Percentiles rank a stretch among this genome's conserved stretches.
phyloP scores from a whole-genome alignment of 768 basidiomycete genomes.

The Tulasnella sp. region DNA sequence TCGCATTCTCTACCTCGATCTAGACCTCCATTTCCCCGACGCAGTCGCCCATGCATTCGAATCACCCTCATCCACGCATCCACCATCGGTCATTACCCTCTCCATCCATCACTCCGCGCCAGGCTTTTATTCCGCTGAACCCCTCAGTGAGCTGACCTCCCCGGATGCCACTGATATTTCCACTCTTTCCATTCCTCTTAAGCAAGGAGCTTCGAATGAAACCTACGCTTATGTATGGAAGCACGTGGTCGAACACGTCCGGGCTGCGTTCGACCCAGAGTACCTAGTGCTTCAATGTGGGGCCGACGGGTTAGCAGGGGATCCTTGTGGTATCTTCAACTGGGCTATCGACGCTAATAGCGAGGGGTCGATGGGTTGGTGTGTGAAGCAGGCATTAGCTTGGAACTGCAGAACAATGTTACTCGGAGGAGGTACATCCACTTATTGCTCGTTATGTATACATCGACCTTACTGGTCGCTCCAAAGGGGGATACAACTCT shows the following conservation, averaged over 20 bases:
- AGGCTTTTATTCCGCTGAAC: conserved; percentile 69
- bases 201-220: conserved; percentile 48
- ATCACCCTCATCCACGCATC: conserved; percentile 26
- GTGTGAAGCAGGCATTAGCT: conserved; percentile 35
- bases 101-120: conserved; percentile 75
- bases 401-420: conserved; percentile 55
- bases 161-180: conserved; percentile 39
- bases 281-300: conserved; percentile 78
- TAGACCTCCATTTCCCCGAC: conserved; percentile 88
- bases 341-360: conserved; percentile 44
- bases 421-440: conserved; percentile 57
- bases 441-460: conserved; percentile 4
- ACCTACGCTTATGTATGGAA: conserved; percentile 58
- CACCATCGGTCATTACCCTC: conserved; percentile 43
- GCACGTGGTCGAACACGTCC: conserved; percentile 44
- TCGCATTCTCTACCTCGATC: conserved; percentile 79
- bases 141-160: conserved; percentile 37
- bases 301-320: conserved; percentile 73
- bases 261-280: conserved; percentile 54
- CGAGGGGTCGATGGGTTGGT: conserved; percentile 60
- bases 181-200: conserved; percentile 70
- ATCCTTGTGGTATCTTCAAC: conserved; percentile 64
- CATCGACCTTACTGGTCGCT: conserved; percentile 21
- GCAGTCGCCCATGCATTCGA: conserved; percentile 71
- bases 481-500: conserved; percentile 67